Conservation (phyloP, 306 rosid species). For the Mucuna pruriens region DNA sequence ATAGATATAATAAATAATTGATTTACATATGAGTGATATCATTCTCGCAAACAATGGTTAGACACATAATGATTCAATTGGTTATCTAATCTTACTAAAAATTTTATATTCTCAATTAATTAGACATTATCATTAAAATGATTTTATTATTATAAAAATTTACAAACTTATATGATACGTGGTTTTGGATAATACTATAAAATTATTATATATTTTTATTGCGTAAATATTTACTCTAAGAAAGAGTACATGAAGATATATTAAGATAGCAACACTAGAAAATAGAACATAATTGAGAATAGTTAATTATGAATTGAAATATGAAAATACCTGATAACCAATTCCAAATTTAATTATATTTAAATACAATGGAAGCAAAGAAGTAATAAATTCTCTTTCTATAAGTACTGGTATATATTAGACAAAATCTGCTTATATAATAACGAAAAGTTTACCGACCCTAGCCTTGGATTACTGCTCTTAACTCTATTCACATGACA, state of each 20-base stretch:
- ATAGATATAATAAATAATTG: not conserved
- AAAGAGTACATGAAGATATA: too few species aligned
- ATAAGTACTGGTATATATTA: not conserved
- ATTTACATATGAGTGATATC: not conserved
- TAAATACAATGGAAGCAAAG: not conserved
- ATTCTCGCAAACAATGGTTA: not conserved
- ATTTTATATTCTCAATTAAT: too few species aligned
- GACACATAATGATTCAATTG: not conserved
- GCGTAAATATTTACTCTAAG: too few species aligned
- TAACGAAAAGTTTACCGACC: not conserved
- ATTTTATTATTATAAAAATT: too few species aligned
- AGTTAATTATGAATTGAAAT: slow-evolving; percentile 3
- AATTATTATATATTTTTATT: too few species aligned
- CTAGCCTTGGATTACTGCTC: not conserved
- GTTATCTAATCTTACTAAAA: not conserved
- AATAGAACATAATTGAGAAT: not conserved
- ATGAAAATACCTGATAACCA: not conserved
- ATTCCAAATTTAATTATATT: not conserved
- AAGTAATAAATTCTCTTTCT: not conserved
- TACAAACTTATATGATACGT: too few species aligned
- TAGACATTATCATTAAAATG: too few species aligned
- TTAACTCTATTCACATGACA: not conserved
- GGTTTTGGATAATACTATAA: too few species aligned
- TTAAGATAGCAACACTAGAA: too few species aligned
- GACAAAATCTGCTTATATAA: not conserved